A percentile compares a stretch with the other conserved stretches of the same genome.
These are phyloP conservation scores for Microbotryomycetes sp. DNA, from an alignment of 1,284 basidiomycete species.

Conservation along the genomic window DNA sequence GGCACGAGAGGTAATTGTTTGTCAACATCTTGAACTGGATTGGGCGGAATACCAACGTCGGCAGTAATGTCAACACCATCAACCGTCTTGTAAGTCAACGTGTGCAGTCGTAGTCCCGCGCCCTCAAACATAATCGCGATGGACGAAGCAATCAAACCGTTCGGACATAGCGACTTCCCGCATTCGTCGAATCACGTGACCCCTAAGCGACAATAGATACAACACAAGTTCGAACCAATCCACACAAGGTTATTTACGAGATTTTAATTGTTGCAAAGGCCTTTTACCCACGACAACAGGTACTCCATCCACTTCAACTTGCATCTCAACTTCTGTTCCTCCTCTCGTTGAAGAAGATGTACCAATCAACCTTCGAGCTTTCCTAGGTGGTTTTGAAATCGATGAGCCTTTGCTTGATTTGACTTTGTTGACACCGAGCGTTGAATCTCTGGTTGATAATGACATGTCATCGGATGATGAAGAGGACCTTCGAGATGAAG, in stretches of 20 bases:
- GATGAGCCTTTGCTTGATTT: neutral
- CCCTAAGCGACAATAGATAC: no score
- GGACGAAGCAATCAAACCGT: neutral
- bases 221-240: no score
- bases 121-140: neutral
- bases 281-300: neutral
- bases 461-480: neutral
- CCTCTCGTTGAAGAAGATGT: neutral
- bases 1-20: neutral
- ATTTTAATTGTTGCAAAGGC: no score
- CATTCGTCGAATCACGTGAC: no score
- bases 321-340: neutral
- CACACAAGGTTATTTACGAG: no score
- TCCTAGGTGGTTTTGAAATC: neutral
- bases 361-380: neutral
- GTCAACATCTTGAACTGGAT: neutral
- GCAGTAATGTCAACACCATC: neutral
- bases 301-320: neutral
- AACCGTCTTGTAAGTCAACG: neutral
- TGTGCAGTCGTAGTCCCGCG: neutral
- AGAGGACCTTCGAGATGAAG: no score
- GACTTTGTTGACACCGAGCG: neutral
- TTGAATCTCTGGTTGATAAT: no score
- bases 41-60: neutral
- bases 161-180: no score